Conservation (phyloP, 345 rosid genomes). For the Viola odorata region DNA sequence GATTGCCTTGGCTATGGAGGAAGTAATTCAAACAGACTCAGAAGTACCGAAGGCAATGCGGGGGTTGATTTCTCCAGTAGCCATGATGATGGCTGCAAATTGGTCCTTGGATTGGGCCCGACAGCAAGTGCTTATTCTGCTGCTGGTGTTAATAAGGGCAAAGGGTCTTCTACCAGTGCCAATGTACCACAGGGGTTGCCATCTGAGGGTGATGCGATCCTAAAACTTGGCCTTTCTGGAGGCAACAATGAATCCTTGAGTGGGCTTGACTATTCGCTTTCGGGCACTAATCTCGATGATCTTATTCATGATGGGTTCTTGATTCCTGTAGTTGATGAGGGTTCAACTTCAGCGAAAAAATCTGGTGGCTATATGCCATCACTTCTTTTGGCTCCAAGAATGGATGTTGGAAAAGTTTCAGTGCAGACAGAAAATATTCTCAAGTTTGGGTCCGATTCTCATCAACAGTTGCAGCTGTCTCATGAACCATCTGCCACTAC, state of each 20-base stretch:
- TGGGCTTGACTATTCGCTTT: conserved; percentile 43
- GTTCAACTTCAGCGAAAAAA: conserved; percentile 89
- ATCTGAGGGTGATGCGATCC: conserved; percentile 46
- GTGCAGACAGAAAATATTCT: conserved; percentile 39
- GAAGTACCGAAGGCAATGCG: conserved; percentile 27
- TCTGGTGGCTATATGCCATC: conserved; percentile 89
- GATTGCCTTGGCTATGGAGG: conserved; percentile 53
- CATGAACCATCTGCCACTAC: conserved; percentile 46
- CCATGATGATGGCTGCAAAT: conserved; percentile 69
- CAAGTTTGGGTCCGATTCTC: conserved; percentile 35
- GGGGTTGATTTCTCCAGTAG: conserved; percentile 38
- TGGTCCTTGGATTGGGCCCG: conserved; percentile 93
- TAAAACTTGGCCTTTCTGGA: conserved; percentile 77
- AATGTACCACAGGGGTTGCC: conserved; percentile 31
- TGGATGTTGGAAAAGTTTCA: conserved; percentile 27
- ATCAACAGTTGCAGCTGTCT: conserved; percentile 36
- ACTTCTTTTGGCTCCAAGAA: conserved; percentile 68
- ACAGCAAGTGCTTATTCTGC: conserved; percentile 49
- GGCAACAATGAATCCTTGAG: conserved; percentile 39
- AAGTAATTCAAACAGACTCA: conserved; percentile 31
- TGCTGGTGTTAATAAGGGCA: conserved; percentile 32
- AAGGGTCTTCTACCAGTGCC: conserved; percentile 26
- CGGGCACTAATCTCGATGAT: conserved; percentile 29
- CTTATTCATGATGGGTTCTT: conserved; percentile 27
- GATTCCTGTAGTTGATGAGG: conserved; percentile 74